Conservation (phyloP, 331 rosid genomes). For the Quercus tomentella region DNA sequence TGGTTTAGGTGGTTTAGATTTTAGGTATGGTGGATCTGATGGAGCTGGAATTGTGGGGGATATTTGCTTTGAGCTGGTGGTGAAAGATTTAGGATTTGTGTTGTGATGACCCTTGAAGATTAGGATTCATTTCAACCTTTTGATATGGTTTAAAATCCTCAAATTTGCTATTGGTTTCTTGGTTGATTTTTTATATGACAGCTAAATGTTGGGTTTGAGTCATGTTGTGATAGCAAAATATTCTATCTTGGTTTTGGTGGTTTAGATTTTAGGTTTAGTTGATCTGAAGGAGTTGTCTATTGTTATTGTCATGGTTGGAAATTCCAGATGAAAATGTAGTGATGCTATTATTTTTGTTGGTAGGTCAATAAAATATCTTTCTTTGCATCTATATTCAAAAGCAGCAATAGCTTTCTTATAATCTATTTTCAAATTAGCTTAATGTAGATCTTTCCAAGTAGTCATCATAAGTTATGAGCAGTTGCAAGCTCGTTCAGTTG, state of each 20-base stretch:
- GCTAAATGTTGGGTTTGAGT: neutral
- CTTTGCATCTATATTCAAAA: too few relatives aligned
- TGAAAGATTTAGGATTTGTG: neutral
- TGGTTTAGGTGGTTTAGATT: neutral
- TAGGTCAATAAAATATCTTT: too few relatives aligned
- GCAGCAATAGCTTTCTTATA: too few relatives aligned
- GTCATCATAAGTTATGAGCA: neutral
- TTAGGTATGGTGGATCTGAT: neutral
- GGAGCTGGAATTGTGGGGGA: neutral
- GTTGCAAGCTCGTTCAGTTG: neutral
- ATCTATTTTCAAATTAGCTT: neutral
- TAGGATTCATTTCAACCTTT: too few relatives aligned
- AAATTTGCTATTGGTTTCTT: too few relatives aligned
- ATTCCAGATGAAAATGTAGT: neutral
- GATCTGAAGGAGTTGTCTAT: neutral
- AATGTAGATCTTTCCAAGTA: neutral
- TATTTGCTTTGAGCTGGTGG: neutral
- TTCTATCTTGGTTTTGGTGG: neutral
- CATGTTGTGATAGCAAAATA: neutral
- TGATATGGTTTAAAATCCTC: too few relatives aligned
- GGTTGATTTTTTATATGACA: neutral
- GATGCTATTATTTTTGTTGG: too few relatives aligned
- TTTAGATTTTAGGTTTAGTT: neutral
- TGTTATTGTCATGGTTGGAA: neutral
- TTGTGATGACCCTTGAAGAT: neutral